phyloP scores from a whole-genome alignment of 1,284 basidiomycete species.

The Crucibulum parvulum region DNA sequence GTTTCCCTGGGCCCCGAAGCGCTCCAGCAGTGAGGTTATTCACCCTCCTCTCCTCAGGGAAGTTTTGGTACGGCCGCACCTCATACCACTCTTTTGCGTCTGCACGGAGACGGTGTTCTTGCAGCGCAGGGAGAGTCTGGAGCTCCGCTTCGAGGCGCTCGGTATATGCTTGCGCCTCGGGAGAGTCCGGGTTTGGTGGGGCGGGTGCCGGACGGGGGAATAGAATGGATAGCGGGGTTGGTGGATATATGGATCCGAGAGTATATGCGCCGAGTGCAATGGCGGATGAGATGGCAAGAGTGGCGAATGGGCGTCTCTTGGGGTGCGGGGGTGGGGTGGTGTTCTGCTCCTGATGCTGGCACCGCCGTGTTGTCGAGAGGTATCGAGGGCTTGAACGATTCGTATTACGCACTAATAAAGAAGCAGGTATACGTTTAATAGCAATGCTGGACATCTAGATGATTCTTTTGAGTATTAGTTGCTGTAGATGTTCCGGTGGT shows the following conservation, averaged over 20 bases:
- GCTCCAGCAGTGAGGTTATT: slow-evolving; percentile 88
- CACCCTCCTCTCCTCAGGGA: slow-evolving; percentile 72
- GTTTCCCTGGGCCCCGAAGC: slow-evolving; percentile 83
- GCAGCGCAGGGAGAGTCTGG: slow-evolving; percentile 69
- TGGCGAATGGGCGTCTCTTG: too few relatives aligned
- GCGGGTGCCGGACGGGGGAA: slow-evolving; percentile 79
- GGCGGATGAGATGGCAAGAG: too few relatives aligned
- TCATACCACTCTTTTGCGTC: slow-evolving; percentile 76
- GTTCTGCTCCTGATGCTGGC: too few relatives aligned
- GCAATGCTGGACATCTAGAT: too few relatives aligned
- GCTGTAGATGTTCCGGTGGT: too few relatives aligned
- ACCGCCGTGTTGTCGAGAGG: too few relatives aligned
- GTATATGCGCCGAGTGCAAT: slow-evolving; percentile 36
- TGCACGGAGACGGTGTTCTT: slow-evolving; percentile 50
- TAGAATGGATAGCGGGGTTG: slow-evolving; percentile 53
- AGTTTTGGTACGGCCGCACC: slow-evolving; percentile 75
- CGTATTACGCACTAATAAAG: too few relatives aligned
- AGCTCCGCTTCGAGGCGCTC: slow-evolving; percentile 73
- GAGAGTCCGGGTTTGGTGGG: slow-evolving; percentile 64
- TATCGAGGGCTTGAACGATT: too few relatives aligned
- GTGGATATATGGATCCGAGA: slow-evolving; percentile 47
- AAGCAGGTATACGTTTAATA: too few relatives aligned
- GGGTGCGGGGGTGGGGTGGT: too few relatives aligned
- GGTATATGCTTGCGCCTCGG: slow-evolving; percentile 66
- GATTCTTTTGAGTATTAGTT: too few relatives aligned